Evolutionary conservation across 805 yeast genomes (phyloP), one percentile per base, ranked within the genome.

Genomic region (Candida incommunis): DNA sequence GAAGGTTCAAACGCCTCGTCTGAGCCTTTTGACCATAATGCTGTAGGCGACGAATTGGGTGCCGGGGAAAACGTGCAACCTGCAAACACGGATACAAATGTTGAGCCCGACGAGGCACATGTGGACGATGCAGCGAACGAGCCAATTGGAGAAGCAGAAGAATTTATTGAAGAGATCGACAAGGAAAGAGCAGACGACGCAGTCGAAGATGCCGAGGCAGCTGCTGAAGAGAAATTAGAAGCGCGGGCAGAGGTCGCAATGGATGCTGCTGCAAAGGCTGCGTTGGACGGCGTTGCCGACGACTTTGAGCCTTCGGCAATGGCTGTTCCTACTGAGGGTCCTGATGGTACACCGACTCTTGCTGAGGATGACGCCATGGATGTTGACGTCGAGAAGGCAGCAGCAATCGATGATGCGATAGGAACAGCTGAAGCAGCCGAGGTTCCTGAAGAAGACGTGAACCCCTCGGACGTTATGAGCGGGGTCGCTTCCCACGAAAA

Each of bases 141-240:
- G 7, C 27, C 13, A 9, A 13, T 25, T 25, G 13, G 27, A 25
- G 27, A 25, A 7, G 27, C 27, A 13, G 27, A 37, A 25, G 54
- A 51, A 2, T 59, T 51, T 40, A 56, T 51, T 4, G 51, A 51
- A 4, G 55, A 45, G 9, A 50, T 47, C 3, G 54, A 48, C 4
- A 44, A 44, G 13, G 52, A 50, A 16, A 50, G 50, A 13, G 37
- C 40, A 21, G 42, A 41, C 16, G 58, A 49, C 21, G 57, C 52
- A 23, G 47, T 45, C 13, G 48, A 42, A 7, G 46, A 47, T 2
- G 41, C 29, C 22, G 46, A 48, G 20, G 41, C 23, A 11, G 37
- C 7, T 31, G 37, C 4, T 13, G 37, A 11, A 5, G 37, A n/a
- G n/a, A n/a, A n/a, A n/a, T n/a, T n/a, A n/a, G n/a, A n/a, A n/a